phyloP scores from a whole-genome alignment of 2,329 filamentous ascomycete species.

The Chrysosporium queenslandicum region DNA sequence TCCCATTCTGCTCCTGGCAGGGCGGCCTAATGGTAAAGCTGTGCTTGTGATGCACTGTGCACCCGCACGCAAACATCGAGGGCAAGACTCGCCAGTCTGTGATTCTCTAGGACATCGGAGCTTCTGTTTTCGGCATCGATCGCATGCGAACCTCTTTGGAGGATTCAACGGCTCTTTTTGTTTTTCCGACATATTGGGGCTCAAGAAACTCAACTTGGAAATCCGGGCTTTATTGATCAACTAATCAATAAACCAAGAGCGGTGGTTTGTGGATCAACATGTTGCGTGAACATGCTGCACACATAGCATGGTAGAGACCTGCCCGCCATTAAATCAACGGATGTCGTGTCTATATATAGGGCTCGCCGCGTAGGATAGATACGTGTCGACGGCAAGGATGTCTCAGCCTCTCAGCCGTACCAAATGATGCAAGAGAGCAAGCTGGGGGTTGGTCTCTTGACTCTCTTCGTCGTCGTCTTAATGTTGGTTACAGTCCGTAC shows the following conservation, averaged over 20 bases:
- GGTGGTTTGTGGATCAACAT: neutral
- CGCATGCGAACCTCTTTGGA: constrained; percentile 1
- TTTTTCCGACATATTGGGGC: neutral
- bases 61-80: neutral
- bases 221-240: neutral
- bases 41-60: neutral
- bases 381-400: too few relatives aligned
- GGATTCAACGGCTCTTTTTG: neutral
- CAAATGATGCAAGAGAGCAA: too few relatives aligned
- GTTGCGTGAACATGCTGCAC: neutral
- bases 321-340: too few relatives aligned
- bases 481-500: too few relatives aligned
- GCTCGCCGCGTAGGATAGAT: too few relatives aligned
- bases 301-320: too few relatives aligned
- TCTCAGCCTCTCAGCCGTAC: too few relatives aligned
- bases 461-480: too few relatives aligned
- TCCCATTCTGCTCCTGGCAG: neutral
- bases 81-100: constrained; percentile 1
- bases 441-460: neutral
- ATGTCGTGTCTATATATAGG: too few relatives aligned
- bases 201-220: neutral
- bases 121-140: constrained; percentile 4
- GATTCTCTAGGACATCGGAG: neutral
- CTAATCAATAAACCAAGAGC: neutral
- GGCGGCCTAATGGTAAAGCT: neutral